Percentiles rank a stretch among this genome's conserved stretches.
Evolutionary conservation across 257 asterid species (phyloP).

Genomic region (Perilla frutescens): DNA sequence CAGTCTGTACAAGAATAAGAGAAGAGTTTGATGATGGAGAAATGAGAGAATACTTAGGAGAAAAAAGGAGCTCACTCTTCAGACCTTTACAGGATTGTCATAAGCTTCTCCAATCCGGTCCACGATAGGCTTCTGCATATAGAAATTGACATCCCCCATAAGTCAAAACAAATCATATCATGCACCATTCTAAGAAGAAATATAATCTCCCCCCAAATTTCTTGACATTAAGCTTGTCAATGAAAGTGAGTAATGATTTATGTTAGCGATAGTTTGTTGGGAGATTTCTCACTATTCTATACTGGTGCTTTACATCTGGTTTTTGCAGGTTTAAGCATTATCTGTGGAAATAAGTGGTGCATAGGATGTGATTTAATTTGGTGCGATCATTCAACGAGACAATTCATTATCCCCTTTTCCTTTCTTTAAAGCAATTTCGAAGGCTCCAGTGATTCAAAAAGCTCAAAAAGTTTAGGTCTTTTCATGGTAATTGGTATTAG

Average conservation of each 20-base stretch:
- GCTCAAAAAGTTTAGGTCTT: no score
- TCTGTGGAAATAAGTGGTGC: neutral
- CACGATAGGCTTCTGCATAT: constrained; percentile 79
- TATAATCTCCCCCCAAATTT: constrained; percentile 3
- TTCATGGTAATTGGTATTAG: no score
- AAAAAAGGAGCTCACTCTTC: constrained; percentile 17
- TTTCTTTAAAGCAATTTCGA: no score
- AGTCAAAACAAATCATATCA: constrained; percentile 12
- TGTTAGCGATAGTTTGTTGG: neutral
- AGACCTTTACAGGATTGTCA: constrained; percentile 77
- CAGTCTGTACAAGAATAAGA: constrained; percentile 61
- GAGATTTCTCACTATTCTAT: neutral
- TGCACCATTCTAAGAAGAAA: constrained; percentile 6
- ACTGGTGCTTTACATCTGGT: neutral
- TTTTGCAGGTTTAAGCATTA: neutral
- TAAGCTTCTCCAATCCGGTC: constrained; percentile 93
- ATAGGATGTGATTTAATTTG: neutral
- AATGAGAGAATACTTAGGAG: constrained; percentile 11
- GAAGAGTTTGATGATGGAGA: constrained; percentile 17
- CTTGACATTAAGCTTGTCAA: constrained; percentile 14
- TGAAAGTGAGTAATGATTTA: neutral
- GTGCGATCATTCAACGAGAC: neutral
- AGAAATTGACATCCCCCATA: constrained; percentile 18
- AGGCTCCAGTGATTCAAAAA: no score
- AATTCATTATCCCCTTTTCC: neutral